These are phyloP conservation scores for Pyrenochaeta sp. DNA, from an alignment of 2,329 filamentous ascomycete genomes.

Conservation along the genomic window DNA sequence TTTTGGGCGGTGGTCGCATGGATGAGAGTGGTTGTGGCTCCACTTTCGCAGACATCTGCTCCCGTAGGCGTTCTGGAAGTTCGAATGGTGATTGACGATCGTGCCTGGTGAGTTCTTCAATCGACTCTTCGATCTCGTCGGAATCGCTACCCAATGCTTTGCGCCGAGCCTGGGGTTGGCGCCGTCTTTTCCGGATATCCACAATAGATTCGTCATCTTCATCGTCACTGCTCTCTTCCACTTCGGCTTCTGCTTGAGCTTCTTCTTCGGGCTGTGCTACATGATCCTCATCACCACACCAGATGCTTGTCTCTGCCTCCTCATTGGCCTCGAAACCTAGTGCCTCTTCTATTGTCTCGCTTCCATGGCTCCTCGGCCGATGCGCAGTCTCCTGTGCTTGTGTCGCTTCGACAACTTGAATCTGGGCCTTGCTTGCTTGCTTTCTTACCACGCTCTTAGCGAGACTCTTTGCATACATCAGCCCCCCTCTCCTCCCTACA, in stretches of 20 bases:
- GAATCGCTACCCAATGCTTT: constrained; percentile 36
- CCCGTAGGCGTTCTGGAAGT: constrained; percentile 9
- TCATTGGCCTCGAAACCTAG: constrained; percentile 21
- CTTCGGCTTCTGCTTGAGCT: neutral
- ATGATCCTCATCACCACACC: constrained; percentile 39
- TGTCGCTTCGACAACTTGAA: constrained; percentile 19
- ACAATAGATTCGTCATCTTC: constrained; percentile 43
- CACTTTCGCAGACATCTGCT: neutral
- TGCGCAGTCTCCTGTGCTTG: constrained; percentile 23
- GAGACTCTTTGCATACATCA: constrained; percentile 41
- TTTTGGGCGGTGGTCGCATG: constrained; percentile 31
- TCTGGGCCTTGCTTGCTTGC: constrained; percentile 18
- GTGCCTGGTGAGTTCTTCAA: neutral
- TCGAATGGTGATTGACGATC: constrained; percentile 9
- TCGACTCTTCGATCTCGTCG: constrained; percentile 15
- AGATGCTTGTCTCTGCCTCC: constrained; percentile 41
- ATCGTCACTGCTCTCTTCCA: constrained; percentile 21
- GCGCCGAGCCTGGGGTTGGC: constrained; percentile 20
- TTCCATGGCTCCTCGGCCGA: constrained; percentile 3
- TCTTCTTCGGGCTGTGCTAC: constrained; percentile 5
- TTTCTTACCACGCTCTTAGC: constrained; percentile 38
- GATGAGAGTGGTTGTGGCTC: constrained; percentile 24
- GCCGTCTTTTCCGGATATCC: constrained; percentile 22
- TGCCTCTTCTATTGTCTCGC: constrained; percentile 12
- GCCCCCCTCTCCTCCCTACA: constrained; percentile 17